Evolutionary conservation across 345 rosid species (phyloP).

Genomic region (Sisymbrium irio): DNA sequence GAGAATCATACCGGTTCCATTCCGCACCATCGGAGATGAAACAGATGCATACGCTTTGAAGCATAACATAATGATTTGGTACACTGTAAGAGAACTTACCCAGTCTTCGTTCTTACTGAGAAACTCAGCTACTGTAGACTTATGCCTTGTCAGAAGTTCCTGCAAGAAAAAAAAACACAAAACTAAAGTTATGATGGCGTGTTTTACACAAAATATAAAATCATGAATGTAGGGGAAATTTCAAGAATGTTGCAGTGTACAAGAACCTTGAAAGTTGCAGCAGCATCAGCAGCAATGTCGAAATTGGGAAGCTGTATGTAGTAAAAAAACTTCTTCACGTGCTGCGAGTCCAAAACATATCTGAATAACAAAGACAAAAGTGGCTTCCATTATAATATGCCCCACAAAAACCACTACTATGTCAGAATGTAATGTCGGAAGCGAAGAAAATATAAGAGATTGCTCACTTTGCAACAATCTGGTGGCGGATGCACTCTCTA

Average conservation of each 20-base stretch:
- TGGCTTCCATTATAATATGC: neutral
- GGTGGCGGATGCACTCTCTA: slow-evolving; percentile 98
- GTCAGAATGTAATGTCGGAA: neutral
- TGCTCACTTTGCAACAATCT: slow-evolving; percentile 85
- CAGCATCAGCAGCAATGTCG: slow-evolving; percentile 97
- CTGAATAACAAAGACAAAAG: slow-evolving; percentile 38
- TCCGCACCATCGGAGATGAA: neutral
- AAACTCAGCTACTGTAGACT: slow-evolving; percentile 96
- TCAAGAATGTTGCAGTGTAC: neutral
- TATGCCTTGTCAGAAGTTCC: slow-evolving; percentile 96
- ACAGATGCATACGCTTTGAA: neutral
- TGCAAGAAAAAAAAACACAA: slow-evolving; percentile 35
- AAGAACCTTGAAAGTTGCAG: slow-evolving; percentile 90
- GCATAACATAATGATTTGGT: neutral
- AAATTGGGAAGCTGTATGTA: slow-evolving; percentile 96
- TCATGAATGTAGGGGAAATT: neutral
- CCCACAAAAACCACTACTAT: neutral
- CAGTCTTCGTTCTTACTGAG: slow-evolving; percentile 91
- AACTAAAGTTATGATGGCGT: slow-evolving; percentile 4
- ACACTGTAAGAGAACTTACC: slow-evolving; percentile 42
- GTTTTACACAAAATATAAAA: neutral
- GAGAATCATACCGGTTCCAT: neutral
- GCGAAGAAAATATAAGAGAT: neutral
- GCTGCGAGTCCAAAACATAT: slow-evolving; percentile 81
- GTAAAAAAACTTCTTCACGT: slow-evolving; percentile 87